Percentiles rank a stretch among this genome's conserved stretches.
Evolutionary conservation across 805 yeast genomes (phyloP).

Genomic region (Peterozyma toletana): DNA sequence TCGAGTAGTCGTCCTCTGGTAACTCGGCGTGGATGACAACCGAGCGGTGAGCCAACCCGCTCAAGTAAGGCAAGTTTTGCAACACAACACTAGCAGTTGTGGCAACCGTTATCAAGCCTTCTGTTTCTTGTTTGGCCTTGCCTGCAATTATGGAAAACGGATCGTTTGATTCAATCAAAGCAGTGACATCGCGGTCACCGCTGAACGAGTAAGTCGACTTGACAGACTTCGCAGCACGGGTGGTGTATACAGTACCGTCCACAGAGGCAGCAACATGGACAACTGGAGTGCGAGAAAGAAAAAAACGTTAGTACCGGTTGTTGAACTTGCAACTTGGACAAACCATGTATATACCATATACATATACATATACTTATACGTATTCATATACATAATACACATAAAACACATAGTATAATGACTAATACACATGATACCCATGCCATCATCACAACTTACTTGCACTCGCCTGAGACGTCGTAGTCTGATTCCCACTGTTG

Average conservation of each 20-base stretch:
- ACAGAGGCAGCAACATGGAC: constrained; percentile 21
- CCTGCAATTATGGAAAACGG: constrained; percentile 40
- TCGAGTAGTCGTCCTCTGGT: constrained; percentile 55
- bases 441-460: too few relatives aligned
- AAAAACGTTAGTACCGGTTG: neutral
- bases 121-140: constrained; percentile 14
- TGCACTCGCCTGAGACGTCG: constrained; percentile 2
- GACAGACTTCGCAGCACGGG: constrained; percentile 40
- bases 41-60: constrained; percentile 28
- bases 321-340: too few relatives aligned
- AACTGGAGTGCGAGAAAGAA: constrained; percentile 13
- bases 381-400: neutral
- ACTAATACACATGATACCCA: too few relatives aligned
- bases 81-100: constrained; percentile 49
- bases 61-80: constrained; percentile 52
- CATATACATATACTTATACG: neutral
- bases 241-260: constrained; percentile 29
- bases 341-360: too few relatives aligned
- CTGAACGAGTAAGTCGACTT: constrained; percentile 22
- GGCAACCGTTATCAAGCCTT: constrained; percentile 35
- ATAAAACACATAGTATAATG: too few relatives aligned
- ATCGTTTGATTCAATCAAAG: constrained; percentile 40
- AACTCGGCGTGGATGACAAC: constrained; percentile 59
- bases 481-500: constrained; percentile 1
- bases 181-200: constrained; percentile 12